phyloP scores from a whole-genome alignment of 257 asterid species.

The Salvia hispanica region DNA sequence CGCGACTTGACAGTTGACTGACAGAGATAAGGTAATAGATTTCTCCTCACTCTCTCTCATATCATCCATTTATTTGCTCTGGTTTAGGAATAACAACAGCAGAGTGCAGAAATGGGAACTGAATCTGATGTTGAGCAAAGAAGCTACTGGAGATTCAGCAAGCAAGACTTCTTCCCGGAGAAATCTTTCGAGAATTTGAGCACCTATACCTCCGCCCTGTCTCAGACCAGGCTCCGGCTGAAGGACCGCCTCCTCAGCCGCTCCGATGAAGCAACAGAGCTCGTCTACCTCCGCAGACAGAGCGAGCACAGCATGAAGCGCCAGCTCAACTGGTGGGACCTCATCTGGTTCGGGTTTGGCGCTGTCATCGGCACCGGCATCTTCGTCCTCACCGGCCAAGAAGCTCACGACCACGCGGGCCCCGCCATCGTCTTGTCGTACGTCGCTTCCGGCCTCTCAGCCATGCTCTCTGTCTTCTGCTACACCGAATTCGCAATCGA shows the following conservation, averaged over 20 bases:
- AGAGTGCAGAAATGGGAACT: conserved; percentile 31
- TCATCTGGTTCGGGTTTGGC: conserved; percentile 73
- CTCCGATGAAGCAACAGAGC: conserved; percentile 49
- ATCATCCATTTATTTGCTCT: not conserved
- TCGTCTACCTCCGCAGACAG: conserved; percentile 50
- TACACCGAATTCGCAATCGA: conserved; percentile 64
- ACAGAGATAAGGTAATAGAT: not conserved
- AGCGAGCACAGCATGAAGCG: conserved; percentile 66
- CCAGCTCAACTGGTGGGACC: conserved; percentile 76
- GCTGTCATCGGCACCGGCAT: conserved; percentile 68
- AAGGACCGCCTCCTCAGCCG: conserved; percentile 55
- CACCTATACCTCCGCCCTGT: conserved; percentile 46
- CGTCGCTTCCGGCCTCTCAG: conserved; percentile 61
- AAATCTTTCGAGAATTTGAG: conserved; percentile 51
- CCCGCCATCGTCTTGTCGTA: conserved; percentile 59
- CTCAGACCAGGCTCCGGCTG: conserved; percentile 45
- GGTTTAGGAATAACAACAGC: not conserved
- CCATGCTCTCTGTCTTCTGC: conserved; percentile 71
- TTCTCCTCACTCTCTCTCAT: not conserved
- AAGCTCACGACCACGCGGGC: conserved; percentile 63
- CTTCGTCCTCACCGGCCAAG: conserved; percentile 66
- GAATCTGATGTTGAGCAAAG: conserved; percentile 37
- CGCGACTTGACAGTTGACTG: not conserved
- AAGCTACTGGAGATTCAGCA: conserved; percentile 71
- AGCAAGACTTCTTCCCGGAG: conserved; percentile 60